Percentiles rank a stretch among this genome's conserved stretches.
Conservation (phyloP, 1,284 basidiomycete genomes). For the Malassezia japonica region DNA sequence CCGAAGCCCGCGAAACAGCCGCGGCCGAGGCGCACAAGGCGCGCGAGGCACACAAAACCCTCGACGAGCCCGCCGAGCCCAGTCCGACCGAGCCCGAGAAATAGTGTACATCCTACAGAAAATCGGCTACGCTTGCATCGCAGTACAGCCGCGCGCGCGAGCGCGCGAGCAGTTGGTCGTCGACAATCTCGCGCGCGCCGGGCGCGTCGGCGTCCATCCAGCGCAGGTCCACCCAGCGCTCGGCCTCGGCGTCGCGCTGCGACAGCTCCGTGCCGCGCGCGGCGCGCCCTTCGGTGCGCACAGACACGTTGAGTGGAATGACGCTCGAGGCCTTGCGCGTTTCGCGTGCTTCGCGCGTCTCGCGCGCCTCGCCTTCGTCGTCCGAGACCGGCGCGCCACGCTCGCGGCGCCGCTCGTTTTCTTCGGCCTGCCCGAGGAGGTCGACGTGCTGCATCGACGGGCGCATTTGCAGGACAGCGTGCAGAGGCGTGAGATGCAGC, state of each 20-base stretch:
- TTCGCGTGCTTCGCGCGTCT: constrained; percentile 22
- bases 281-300: constrained; percentile 27
- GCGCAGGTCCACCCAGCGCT: constrained; percentile 44
- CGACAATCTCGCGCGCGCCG: neutral
- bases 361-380: constrained; percentile 26
- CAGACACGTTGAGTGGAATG: constrained; percentile 33
- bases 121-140: neutral
- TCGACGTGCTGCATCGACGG: constrained; percentile 47
- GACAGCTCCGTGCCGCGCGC: constrained; percentile 23
- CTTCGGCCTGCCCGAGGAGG: constrained; percentile 30
- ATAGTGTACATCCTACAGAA: constrained; percentile 12
- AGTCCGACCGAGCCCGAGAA: neutral
- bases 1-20: constrained; percentile 11
- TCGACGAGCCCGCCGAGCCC: neutral
- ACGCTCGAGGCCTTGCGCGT: constrained; percentile 15
- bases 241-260: constrained; percentile 40
- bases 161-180: neutral
- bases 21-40: too few relatives aligned
- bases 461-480: constrained; percentile 36
- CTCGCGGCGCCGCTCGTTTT: constrained; percentile 29
- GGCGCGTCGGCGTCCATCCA: constrained; percentile 27
- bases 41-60: too few relatives aligned
- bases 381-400: constrained; percentile 24
- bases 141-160: constrained; percentile 6
- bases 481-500: constrained; percentile 38